Evolutionary conservation across 306 rosid genomes (phyloP).

Genomic region (Prunus dulcis): DNA sequence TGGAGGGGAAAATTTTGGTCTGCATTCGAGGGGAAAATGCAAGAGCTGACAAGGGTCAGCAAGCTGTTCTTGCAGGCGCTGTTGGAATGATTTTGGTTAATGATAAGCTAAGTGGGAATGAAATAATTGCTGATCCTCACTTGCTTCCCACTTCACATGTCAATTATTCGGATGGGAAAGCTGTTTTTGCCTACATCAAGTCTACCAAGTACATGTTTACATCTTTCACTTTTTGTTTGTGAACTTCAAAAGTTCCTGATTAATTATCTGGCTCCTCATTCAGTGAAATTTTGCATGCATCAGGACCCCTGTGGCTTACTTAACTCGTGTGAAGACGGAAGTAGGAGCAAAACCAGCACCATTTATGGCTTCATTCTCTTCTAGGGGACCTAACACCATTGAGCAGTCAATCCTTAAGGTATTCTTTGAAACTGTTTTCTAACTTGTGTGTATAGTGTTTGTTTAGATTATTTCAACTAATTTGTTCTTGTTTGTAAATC

Average conservation of each 20-base stretch:
- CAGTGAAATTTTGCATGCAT: neutral
- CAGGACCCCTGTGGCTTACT: slow-evolving; percentile 2
- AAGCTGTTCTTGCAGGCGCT: slow-evolving; percentile 44
- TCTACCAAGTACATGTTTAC: slow-evolving; percentile 24
- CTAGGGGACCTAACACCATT: slow-evolving; percentile 46
- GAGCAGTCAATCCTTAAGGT: slow-evolving; percentile 52
- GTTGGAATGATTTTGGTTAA: slow-evolving; percentile 67
- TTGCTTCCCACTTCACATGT: slow-evolving; percentile 50
- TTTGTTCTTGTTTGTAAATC: neutral
- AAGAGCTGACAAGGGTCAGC: slow-evolving; percentile 33
- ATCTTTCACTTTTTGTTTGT: neutral
- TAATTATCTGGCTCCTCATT: neutral
- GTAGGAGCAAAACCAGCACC: slow-evolving; percentile 39
- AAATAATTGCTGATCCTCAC: slow-evolving; percentile 37
- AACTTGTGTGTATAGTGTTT: neutral
- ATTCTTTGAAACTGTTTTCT: neutral
- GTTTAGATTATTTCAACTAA: neutral
- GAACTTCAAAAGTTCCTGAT: neutral
- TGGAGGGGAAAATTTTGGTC: slow-evolving; percentile 57
- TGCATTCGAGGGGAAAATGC: slow-evolving; percentile 35
- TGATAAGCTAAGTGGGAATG: neutral
- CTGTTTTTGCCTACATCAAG: slow-evolving; percentile 24
- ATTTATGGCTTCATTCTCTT: slow-evolving; percentile 45
- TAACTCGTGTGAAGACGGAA: slow-evolving; percentile 17
- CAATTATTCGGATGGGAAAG: slow-evolving; percentile 30